phyloP scores from a whole-genome alignment of 2,329 filamentous ascomycete species.

The Dendrostoma leiphaemia region DNA sequence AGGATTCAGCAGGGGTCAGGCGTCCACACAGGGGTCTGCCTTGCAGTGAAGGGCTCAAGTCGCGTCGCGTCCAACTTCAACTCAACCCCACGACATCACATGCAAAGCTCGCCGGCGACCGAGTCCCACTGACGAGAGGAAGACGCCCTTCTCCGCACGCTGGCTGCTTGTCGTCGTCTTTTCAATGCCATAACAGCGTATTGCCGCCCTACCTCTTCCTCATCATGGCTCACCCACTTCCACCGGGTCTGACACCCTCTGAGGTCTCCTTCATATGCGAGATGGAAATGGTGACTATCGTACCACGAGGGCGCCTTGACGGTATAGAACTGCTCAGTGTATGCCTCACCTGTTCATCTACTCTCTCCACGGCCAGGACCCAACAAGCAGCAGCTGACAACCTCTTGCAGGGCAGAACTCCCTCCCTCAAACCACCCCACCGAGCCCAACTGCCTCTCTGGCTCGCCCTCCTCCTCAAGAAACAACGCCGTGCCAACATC shows the following conservation, averaged over 20 bases:
- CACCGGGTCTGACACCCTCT: slow-evolving; percentile 67
- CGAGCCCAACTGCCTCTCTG: slow-evolving; percentile 81
- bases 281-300: slow-evolving; percentile 92
- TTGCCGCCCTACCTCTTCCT: too few species aligned
- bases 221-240: slow-evolving; percentile 50
- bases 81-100: background rate
- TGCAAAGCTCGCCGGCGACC: background rate
- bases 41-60: background rate
- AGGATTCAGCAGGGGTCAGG: too few species aligned
- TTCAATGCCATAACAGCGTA: slow-evolving; percentile 16
- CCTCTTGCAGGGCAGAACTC: slow-evolving; percentile 67
- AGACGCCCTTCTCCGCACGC: background rate
- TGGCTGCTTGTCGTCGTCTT: too few species aligned
- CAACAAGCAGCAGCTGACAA: slow-evolving; percentile 3
- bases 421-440: slow-evolving; percentile 75
- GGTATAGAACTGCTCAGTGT: slow-evolving; percentile 82
- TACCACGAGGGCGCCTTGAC: slow-evolving; percentile 88
- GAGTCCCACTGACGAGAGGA: background rate
- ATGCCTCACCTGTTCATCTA: slow-evolving; percentile 39
- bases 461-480: slow-evolving; percentile 93
- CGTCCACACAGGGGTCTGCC: background rate
- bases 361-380: background rate
- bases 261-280: slow-evolving; percentile 95
- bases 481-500: slow-evolving; percentile 91
- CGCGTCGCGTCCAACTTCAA: slow-evolving; percentile 4